phyloP scores from a whole-genome alignment of 305 asterid species.

The Solanum hybrid region DNA sequence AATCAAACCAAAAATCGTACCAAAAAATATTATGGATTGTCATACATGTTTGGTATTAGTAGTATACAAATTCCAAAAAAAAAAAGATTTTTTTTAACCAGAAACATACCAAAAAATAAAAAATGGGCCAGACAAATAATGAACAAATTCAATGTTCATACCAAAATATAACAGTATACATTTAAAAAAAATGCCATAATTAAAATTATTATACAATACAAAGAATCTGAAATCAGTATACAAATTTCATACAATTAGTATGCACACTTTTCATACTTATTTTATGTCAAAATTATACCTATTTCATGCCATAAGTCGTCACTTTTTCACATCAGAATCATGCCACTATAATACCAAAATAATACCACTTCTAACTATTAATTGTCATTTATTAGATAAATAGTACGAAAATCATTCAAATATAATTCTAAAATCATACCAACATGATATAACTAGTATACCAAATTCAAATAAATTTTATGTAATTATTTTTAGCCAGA shows the following conservation, averaged over 20 bases:
- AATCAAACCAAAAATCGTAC: not conserved
- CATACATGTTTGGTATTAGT: not conserved
- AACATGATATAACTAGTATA: not conserved
- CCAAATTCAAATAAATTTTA: no score
- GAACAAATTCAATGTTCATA: not conserved
- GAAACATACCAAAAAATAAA: not conserved
- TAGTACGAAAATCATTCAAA: not conserved
- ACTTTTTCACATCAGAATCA: not conserved
- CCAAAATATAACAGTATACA: no score
- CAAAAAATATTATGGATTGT: no score
- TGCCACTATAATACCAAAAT: not conserved
- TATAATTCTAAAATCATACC: not conserved
- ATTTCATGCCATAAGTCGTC: not conserved
- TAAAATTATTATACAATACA: not conserved
- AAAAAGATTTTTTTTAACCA: no score
- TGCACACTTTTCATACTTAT: not conserved
- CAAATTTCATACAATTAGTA: not conserved
- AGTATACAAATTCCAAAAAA: not conserved
- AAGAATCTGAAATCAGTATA: not conserved
- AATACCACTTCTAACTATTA: not conserved
- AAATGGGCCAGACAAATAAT: not conserved
- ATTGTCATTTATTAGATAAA: not conserved
- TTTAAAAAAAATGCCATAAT: accelerated
- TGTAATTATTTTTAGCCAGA: not conserved
- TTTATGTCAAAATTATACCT: no score